Base-by-base conservation (phyloP, 768 basidiomycete genomes). In the Rhodosporidiobolus odoratus region DNA sequence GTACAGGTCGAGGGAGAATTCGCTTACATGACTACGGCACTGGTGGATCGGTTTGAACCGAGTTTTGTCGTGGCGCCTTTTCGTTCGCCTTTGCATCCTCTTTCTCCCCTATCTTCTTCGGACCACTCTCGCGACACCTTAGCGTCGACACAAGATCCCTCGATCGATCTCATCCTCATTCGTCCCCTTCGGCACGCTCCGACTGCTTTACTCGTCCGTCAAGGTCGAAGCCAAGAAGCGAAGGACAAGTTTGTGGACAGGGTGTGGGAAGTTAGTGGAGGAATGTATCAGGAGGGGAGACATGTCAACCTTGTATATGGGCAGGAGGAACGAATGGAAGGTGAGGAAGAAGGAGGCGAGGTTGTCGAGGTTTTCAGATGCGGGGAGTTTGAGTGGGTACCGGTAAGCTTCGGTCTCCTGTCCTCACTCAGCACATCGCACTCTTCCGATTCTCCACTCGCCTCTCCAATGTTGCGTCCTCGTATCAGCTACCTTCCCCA, bases 1-100 rank as follows among this genome's bases (percentile, higher is more conserved):
- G 78, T 82, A 3, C 76, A 81, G n/a, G 77, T 85, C 19, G 81
- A 83, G 45, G 71, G 92, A 3, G 92, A 92, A 8, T 96, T 94
- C 76, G 82, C 84, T 35, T 98, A 97, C 80, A 90, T 96, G 78
- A 80, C 93, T 34, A 85, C 89, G 15, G 88, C 89, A 0, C 90
- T 92, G 70, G 89, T 90, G 92, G 79, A 37, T n/a, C 84, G 95
- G 19, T 82, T 98, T 73, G 95, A 98, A 79, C 86, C 89, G 8
- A 78, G 82, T 19, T 95, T 97, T 78, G 83, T 86, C 68, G 89
- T 96, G 68, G 82, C 86, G 23, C 91, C 94, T 23, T 83, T 86
- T 59, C 64, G 72, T 17, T 75, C 74, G 4, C 62, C 61, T 25
- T 35, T 38, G 0, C 50, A 58, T 4, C 79, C 83, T 12, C 82